phyloP scores from a whole-genome alignment of 2,329 filamentous ascomycete genomes.

The Cytospora mali region DNA sequence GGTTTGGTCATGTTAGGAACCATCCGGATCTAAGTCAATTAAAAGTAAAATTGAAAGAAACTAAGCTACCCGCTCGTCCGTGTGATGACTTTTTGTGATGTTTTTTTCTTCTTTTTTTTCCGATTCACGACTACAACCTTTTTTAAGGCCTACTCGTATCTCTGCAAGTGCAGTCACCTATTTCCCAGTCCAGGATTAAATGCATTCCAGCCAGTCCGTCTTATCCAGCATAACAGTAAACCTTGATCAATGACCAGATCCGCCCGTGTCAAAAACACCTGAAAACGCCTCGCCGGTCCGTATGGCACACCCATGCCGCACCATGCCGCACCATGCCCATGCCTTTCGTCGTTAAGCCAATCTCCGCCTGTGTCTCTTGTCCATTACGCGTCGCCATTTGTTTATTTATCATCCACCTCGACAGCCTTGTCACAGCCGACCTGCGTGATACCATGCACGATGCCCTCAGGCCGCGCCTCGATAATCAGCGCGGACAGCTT shows the following conservation, averaged over 20 bases:
- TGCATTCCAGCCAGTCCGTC: neutral
- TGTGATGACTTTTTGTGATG: neutral
- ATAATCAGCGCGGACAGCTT: slow-evolving; percentile 78
- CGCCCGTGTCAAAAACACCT: neutral
- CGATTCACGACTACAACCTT: neutral
- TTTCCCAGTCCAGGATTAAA: neutral
- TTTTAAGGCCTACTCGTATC: neutral
- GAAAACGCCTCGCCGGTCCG: neutral
- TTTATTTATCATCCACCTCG: neutral
- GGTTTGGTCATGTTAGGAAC: neutral
- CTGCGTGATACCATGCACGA: slow-evolving; percentile 44
- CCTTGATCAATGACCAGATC: neutral
- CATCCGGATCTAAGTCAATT: slow-evolving; percentile 1
- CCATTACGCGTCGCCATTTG: too few species aligned
- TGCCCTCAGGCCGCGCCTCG: slow-evolving; percentile 47
- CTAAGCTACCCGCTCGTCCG: too few species aligned
- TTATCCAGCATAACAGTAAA: neutral
- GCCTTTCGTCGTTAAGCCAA: too few species aligned
- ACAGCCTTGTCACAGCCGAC: slow-evolving; percentile 41
- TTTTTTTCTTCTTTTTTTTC: too few species aligned
- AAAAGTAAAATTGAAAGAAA: neutral
- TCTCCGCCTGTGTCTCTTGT: too few species aligned
- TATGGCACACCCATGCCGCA: neutral
- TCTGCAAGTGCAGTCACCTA: neutral
- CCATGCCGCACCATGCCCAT: too few species aligned